phyloP scores from a whole-genome alignment of 306 rosid species.

The Lathyrus tuberosus region DNA sequence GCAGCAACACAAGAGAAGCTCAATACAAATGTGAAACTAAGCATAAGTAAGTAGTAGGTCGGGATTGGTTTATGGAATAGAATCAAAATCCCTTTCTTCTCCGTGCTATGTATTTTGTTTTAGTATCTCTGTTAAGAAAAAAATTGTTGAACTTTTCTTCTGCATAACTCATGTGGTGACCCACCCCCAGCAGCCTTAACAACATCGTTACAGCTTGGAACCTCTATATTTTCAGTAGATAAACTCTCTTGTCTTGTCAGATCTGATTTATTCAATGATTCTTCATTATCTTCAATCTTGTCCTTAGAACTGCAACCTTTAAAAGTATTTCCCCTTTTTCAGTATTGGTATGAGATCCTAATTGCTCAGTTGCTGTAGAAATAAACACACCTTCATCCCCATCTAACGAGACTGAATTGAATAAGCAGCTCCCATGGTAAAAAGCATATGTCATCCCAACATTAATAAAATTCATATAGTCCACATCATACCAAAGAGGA shows the following conservation, averaged over 20 bases:
- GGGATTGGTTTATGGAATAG: slow-evolving; percentile 10
- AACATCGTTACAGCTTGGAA: slow-evolving; percentile 47
- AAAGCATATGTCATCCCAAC: background rate
- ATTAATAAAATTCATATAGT: background rate
- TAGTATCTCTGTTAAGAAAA: too few species aligned
- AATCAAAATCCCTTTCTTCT: background rate
- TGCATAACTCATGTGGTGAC: too few species aligned
- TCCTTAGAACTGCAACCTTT: slow-evolving; percentile 48
- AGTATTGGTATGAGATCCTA: slow-evolving; percentile 39
- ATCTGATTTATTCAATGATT: slow-evolving; percentile 45
- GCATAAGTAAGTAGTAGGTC: background rate
- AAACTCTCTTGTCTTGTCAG: slow-evolving; percentile 51
- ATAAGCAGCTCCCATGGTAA: background rate
- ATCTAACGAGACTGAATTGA: background rate
- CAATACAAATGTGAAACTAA: too few species aligned
- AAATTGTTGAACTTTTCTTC: too few species aligned
- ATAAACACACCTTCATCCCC: background rate
- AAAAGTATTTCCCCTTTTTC: slow-evolving; percentile 43
- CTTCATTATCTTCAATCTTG: slow-evolving; percentile 45
- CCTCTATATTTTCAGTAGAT: slow-evolving; percentile 46
- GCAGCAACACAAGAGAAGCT: background rate
- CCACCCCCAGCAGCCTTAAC: slow-evolving; percentile 36
- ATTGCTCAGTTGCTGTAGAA: slow-evolving; percentile 24
- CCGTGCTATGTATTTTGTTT: too few species aligned
- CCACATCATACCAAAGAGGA: slow-evolving; percentile 26